Conservation (phyloP, 768 basidiomycete genomes). For the Xerocomus brunneocitrinus region DNA sequence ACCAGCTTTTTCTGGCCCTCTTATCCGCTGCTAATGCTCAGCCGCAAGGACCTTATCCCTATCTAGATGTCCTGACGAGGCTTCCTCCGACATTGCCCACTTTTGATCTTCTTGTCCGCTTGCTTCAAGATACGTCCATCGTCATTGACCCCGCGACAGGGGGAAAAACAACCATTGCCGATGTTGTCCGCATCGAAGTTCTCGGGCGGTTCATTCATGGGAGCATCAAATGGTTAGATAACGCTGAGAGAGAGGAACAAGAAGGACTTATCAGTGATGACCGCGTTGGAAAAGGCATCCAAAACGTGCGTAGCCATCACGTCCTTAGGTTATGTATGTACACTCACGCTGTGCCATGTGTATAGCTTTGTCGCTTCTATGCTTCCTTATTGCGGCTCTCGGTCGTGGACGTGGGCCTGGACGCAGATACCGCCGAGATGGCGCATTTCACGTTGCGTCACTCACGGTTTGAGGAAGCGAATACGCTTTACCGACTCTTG, state of each 20-base stretch:
- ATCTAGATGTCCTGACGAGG: conserved; percentile 58
- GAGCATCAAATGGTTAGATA: conserved; percentile 65
- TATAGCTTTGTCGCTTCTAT: conserved; percentile 74
- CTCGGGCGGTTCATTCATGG: conserved; percentile 71
- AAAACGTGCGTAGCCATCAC: conserved; percentile 48
- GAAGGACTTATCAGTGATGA: conserved; percentile 70
- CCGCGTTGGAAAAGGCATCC: conserved; percentile 65
- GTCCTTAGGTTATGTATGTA: neutral
- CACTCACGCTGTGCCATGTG: neutral
- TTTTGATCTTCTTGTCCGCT: conserved; percentile 67
- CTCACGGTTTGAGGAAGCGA: conserved; percentile 74
- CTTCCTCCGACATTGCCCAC: conserved; percentile 70
- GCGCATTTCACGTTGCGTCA: conserved; percentile 69
- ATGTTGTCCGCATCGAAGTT: conserved; percentile 58
- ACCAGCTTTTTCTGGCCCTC: conserved; percentile 59
- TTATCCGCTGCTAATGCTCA: conserved; percentile 37
- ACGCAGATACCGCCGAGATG: conserved; percentile 73
- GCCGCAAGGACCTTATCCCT: conserved; percentile 38
- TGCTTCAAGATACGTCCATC: conserved; percentile 58
- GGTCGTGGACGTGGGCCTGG: conserved; percentile 59
- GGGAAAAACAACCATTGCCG: conserved; percentile 56
- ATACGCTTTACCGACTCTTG: conserved; percentile 62
- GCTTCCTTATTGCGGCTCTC: conserved; percentile 60
- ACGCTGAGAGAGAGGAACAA: conserved; percentile 62
- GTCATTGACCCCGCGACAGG: conserved; percentile 38